Evolutionary conservation across 257 asterid species (phyloP).

Genomic region (Nicotiana otophora): DNA sequence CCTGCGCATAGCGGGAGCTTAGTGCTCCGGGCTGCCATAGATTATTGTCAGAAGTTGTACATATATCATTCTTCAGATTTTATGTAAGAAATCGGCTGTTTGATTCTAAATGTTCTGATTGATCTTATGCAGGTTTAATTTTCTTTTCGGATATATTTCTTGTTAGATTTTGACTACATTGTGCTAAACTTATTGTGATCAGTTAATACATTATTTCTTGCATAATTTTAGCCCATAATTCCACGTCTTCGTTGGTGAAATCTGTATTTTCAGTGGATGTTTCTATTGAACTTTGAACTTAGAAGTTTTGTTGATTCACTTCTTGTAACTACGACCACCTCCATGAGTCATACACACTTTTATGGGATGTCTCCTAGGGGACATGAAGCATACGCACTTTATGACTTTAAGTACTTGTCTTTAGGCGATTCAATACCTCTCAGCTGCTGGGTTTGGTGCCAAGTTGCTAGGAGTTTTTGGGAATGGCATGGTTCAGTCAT

Average conservation of each 20-base stretch:
- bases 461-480: conserved; percentile 92
- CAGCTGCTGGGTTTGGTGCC: conserved; percentile 98
- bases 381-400: neutral
- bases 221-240: neutral
- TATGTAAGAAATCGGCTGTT: neutral
- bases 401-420: conserved; percentile 15
- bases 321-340: neutral
- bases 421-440: conserved; percentile 89
- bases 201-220: neutral
- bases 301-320: neutral
- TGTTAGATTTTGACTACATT: neutral
- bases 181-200: neutral
- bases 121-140: neutral
- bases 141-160: neutral
- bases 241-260: neutral
- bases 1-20: no score
- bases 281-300: neutral
- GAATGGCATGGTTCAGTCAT: conserved; percentile 98
- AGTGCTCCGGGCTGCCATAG: no score
- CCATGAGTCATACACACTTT: neutral
- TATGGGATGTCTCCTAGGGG: no score
- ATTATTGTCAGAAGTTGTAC: neutral
- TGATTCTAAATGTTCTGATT: neutral
- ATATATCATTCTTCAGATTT: neutral
- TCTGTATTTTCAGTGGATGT: neutral